Conservation (phyloP, 2,329 filamentous ascomycete genomes). For the Cercospora berteroae region DNA sequence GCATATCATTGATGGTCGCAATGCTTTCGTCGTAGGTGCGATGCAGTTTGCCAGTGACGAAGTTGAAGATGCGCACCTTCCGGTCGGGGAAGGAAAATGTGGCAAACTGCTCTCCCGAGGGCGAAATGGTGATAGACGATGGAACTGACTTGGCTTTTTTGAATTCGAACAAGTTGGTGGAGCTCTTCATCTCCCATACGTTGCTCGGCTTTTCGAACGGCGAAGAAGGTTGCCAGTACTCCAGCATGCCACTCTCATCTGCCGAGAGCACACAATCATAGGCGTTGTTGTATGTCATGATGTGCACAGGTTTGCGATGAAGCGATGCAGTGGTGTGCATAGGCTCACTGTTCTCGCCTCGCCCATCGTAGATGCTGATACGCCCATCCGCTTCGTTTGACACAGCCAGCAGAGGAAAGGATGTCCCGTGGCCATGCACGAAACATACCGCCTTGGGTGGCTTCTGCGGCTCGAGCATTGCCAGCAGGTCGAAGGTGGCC, state of each 20-base stretch:
- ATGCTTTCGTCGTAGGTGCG: conserved; percentile 95
- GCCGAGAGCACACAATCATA: conserved; percentile 90
- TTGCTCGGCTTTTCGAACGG: conserved; percentile 86
- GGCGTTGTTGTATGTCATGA: conserved; percentile 85
- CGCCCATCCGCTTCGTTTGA: conserved; percentile 70
- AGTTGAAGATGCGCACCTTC: conserved; percentile 91
- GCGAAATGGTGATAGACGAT: conserved; percentile 78
- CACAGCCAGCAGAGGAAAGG: conserved; percentile 79
- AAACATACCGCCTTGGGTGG: conserved; percentile 81
- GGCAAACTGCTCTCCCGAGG: conserved; percentile 79
- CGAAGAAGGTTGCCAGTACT: conserved; percentile 86
- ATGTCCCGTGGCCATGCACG: conserved; percentile 86
- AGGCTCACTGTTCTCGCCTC: conserved; percentile 74
- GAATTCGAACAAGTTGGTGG: conserved; percentile 93
- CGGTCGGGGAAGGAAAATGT: conserved; percentile 90
- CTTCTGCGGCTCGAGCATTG: conserved; percentile 76
- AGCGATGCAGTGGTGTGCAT: conserved; percentile 74
- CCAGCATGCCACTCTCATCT: conserved; percentile 88
- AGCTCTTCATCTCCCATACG: conserved; percentile 90
- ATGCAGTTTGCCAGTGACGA: conserved; percentile 80
- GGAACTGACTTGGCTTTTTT: conserved; percentile 89
- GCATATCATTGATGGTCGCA: conserved; percentile 85
- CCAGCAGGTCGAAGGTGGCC: conserved; percentile 68
- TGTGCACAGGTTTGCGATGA: conserved; percentile 76
- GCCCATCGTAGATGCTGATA: conserved; percentile 83